Evolutionary conservation across 1,284 basidiomycete genomes (phyloP).

Genomic region (Exsudoporus floridanus): DNA sequence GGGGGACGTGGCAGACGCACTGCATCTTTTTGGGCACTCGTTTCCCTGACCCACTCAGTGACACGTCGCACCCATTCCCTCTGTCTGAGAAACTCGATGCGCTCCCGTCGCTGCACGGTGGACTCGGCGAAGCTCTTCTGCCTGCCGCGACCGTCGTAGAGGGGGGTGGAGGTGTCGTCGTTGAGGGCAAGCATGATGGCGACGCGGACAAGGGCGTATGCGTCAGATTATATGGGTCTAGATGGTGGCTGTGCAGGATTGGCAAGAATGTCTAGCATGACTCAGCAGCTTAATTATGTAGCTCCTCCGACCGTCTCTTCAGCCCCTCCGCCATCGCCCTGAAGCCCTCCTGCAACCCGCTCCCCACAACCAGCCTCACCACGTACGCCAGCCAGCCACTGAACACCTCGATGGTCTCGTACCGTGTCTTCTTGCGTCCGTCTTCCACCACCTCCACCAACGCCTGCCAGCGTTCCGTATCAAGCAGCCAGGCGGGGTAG

Average conservation of each 20-base stretch:
- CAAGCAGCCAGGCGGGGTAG: constrained; percentile 49
- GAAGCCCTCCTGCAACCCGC: constrained; percentile 48
- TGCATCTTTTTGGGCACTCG: constrained; percentile 29
- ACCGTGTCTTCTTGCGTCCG: constrained; percentile 47
- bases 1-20: constrained; percentile 14
- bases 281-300: constrained; percentile 13
- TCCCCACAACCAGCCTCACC: constrained; percentile 47
- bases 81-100: constrained; percentile 37
- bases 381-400: constrained; percentile 55
- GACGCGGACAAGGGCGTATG: constrained; percentile 9
- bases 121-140: constrained; percentile 32
- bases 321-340: constrained; percentile 57
- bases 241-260: constrained; percentile 34
- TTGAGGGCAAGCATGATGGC: constrained; percentile 23
- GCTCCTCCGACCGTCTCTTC: constrained; percentile 51
- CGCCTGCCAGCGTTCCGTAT: constrained; percentile 62
- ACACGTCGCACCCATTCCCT: constrained; percentile 37
- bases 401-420: constrained; percentile 67
- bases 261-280: constrained; percentile 29
- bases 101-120: constrained; percentile 28
- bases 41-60: constrained; percentile 38
- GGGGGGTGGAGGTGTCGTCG: neutral
- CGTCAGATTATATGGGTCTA: constrained; percentile 26
- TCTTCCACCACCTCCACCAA: constrained; percentile 49
- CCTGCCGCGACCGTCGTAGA: constrained; percentile 30